phyloP scores from a whole-genome alignment of 2,329 filamentous ascomycete species.

The Pestalotiopsis sp. region DNA sequence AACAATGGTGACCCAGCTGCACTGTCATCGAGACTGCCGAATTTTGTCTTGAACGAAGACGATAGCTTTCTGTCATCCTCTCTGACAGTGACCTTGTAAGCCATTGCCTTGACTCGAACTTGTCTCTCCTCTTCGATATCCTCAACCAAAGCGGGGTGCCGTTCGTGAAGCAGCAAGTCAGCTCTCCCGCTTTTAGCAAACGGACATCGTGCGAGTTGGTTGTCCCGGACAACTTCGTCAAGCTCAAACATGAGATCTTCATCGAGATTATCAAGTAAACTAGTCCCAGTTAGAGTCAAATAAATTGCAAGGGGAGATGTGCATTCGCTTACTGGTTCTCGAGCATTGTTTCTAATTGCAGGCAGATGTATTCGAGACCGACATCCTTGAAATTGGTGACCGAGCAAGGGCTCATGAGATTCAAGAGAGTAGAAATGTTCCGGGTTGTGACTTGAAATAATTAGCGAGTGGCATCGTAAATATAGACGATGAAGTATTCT shows the following conservation, averaged over 20 bases:
- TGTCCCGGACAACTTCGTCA: slow-evolving; percentile 77
- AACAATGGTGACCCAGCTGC: slow-evolving; percentile 41
- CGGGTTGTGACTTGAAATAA: slow-evolving; percentile 68
- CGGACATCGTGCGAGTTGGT: slow-evolving; percentile 78
- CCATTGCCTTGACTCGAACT: slow-evolving; percentile 75
- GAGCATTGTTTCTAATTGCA: slow-evolving; percentile 89
- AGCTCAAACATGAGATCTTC: slow-evolving; percentile 81
- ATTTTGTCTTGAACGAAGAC: slow-evolving; percentile 61
- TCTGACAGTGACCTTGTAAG: slow-evolving; percentile 63
- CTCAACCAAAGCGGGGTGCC: slow-evolving; percentile 63
- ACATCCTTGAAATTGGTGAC: slow-evolving; percentile 86
- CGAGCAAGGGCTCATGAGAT: slow-evolving; percentile 82
- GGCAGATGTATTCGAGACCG: slow-evolving; percentile 85
- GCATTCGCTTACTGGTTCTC: slow-evolving; percentile 68
- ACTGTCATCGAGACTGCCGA: slow-evolving; percentile 68
- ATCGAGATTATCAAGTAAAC: slow-evolving; percentile 80
- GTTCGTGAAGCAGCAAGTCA: slow-evolving; percentile 67
- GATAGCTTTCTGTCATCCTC: slow-evolving; percentile 68
- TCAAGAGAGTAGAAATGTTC: slow-evolving; percentile 84
- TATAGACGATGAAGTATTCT: slow-evolving; percentile 13
- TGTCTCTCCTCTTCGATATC: slow-evolving; percentile 72
- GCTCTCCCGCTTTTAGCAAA: slow-evolving; percentile 77
- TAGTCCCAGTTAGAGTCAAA: slow-evolving; percentile 35
- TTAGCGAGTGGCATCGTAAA: background rate
- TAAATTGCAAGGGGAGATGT: background rate